A percentile compares a stretch with the other conserved stretches of the same genome.
Conservation (phyloP, 257 asterid genomes). For the Craterostigma plantagineum region DNA sequence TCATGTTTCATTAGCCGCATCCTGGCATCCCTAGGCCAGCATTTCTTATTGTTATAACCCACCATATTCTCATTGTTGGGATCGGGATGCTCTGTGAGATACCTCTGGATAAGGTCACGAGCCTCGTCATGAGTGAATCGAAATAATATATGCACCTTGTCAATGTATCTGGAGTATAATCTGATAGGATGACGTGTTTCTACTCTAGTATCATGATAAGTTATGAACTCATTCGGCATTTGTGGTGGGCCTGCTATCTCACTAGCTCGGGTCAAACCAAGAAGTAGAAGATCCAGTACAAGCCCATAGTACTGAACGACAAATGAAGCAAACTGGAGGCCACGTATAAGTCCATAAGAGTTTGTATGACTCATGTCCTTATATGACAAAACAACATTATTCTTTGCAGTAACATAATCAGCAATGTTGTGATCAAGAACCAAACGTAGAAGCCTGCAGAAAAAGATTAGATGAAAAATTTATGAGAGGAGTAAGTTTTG, state of each 20-base stretch:
- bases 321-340: not conserved
- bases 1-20: not conserved
- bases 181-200: not conserved
- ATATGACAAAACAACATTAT: not conserved
- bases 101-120: not conserved
- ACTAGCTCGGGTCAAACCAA: not conserved
- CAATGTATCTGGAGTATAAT: not conserved
- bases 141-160: not conserved
- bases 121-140: not conserved
- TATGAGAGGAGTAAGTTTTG: too few species aligned
- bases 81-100: not conserved
- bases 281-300: not conserved
- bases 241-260: slow-evolving; percentile 1
- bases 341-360: not conserved
- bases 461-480: too few species aligned
- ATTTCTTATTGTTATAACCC: not conserved
- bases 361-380: not conserved
- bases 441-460: not conserved
- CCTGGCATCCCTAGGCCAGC: not conserved
- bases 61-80: not conserved
- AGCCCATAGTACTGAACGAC: not conserved
- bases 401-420: not conserved
- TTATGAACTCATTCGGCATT: not conserved
- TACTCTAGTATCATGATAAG: not conserved
- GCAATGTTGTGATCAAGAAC: not conserved